Conservation (phyloP, 2,329 filamentous ascomycete species). For the Colletotrichum limetticola region DNA sequence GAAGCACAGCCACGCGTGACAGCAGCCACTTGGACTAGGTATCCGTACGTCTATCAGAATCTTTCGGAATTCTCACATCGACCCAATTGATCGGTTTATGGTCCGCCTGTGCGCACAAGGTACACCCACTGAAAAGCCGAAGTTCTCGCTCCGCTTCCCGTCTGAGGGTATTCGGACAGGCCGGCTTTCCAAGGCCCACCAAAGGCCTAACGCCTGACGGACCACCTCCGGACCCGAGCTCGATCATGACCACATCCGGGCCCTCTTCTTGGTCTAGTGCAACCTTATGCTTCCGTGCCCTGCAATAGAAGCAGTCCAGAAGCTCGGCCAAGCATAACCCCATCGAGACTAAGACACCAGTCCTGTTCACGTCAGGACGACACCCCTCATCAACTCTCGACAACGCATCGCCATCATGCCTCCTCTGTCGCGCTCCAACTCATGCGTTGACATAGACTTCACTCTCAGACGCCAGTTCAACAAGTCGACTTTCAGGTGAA, state of each 20-base stretch:
- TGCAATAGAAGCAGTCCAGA: constrained; percentile 13
- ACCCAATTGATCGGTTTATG: not conserved
- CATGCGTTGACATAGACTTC: constrained; percentile 76
- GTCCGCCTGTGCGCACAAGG: not conserved
- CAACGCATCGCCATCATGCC: constrained; percentile 47
- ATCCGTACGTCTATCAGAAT: not conserved
- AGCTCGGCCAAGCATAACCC: constrained; percentile 13
- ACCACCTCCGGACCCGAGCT: constrained; percentile 31
- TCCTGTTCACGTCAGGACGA: constrained; percentile 5
- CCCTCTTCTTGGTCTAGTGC: constrained; percentile 26
- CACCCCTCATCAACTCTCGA: constrained; percentile 16
- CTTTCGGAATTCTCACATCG: not conserved
- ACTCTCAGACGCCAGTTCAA: constrained; percentile 79
- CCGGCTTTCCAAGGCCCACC: constrained; percentile 23
- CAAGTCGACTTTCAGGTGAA: constrained; percentile 77
- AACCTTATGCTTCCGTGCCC: constrained; percentile 25
- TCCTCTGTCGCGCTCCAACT: constrained; percentile 56
- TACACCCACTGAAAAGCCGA: not conserved
- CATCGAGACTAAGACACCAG: not conserved
- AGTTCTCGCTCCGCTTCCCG: constrained; percentile 3
- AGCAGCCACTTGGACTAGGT: constrained; percentile 6
- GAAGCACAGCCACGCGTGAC: constrained; percentile 14
- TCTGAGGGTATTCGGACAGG: constrained; percentile 24
- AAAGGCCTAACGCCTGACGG: constrained; percentile 24
- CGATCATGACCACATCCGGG: constrained; percentile 16